Base-by-base conservation (phyloP, 148 eudicot genomes). In the Silene latifolia region DNA sequence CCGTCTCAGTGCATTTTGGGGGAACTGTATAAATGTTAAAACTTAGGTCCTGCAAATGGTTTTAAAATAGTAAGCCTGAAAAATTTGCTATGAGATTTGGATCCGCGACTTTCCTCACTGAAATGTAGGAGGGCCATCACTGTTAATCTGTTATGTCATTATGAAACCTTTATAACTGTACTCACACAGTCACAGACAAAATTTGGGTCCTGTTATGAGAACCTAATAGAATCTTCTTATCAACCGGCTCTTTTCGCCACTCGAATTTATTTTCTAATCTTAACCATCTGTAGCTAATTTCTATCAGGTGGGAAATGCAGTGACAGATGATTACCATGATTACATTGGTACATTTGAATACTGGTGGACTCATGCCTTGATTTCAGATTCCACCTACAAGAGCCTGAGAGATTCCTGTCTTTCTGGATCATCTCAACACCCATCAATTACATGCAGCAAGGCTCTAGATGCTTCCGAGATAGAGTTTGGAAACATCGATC, bases 361-460 rank as follows among this genome's bases (percentile, higher is more conserved):
- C 80, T 91, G 97, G 98, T 91, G 98, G 98, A 89, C 93, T 21
- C 97, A 89, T 65, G 98, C 91, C 29, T 80, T 93, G 72, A 88
- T 93, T 27, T 93, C 98, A 1, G 97, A 93, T 82, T 79, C 91
- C 11, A 89, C 98, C 29, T 93, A 89, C 79, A 88, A 85, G 74
- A 61, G 29, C 69, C 85, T 93, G 15, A 79, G 66, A 27, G 51
- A 18, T 57, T 63, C 84, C 35, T 93, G 98, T 71, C 80, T 87
- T 19, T 63, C 78, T 42, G 89, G 91, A 66, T 89, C 98, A n/a
- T 78, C 95, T 75, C 86, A 76, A 69, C 98, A 89, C 73, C 97
- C 97, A 18, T 81, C 97, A 39, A 72, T 56, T 64, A 78, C 70
- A 56, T 93, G 98, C 71, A 75, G 60, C 19, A 83, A 29, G 19